Evolutionary conservation across 2,329 filamentous ascomycete genomes (phyloP).

Genomic region (Zymoseptoria tritici): DNA sequence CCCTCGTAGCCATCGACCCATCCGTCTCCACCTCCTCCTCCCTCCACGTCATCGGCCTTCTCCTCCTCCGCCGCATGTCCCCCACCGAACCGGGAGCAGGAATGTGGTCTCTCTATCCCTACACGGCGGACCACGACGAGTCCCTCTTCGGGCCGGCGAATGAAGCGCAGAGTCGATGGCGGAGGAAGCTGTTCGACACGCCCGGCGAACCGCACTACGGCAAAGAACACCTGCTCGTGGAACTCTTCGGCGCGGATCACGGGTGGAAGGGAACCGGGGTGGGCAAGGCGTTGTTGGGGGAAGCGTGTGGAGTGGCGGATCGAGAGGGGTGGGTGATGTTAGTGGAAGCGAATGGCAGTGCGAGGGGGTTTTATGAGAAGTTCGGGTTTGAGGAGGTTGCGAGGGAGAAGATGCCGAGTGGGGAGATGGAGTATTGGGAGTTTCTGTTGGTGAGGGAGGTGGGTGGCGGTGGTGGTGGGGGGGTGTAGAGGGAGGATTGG

Average conservation of each 20-base stretch:
- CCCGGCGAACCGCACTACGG: conserved; percentile 2
- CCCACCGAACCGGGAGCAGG: conserved; percentile 7
- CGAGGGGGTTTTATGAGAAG: conserved; percentile 12
- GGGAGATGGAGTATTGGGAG: not conserved
- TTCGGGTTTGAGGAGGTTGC: conserved; percentile 2
- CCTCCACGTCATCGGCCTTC: conserved; percentile 8
- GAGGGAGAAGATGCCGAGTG: not conserved
- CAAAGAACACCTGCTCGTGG: conserved; percentile 6
- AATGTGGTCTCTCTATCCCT: conserved; percentile 7
- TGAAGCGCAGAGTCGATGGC: conserved; percentile 4
- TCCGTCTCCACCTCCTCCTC: not conserved
- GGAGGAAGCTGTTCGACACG: conserved; percentile 1
- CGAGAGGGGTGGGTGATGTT: conserved; percentile 11
- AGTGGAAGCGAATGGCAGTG: conserved; percentile 21
- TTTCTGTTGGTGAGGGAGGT: not conserved
- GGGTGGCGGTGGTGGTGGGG: not conserved
- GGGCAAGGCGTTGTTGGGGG: conserved; percentile 15
- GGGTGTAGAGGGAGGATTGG: not conserved
- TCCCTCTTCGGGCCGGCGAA: conserved; percentile 3
- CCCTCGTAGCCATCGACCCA: conserved; percentile 12
- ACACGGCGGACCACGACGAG: conserved; percentile 17
- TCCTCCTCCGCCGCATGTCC: conserved; percentile 14
- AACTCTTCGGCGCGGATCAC: conserved; percentile 23
- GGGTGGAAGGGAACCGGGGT: conserved; percentile 14
- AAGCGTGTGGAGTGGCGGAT: conserved; percentile 20